Conservation (phyloP, 2,329 filamentous ascomycete genomes). For the Talaromyces sp. region DNA sequence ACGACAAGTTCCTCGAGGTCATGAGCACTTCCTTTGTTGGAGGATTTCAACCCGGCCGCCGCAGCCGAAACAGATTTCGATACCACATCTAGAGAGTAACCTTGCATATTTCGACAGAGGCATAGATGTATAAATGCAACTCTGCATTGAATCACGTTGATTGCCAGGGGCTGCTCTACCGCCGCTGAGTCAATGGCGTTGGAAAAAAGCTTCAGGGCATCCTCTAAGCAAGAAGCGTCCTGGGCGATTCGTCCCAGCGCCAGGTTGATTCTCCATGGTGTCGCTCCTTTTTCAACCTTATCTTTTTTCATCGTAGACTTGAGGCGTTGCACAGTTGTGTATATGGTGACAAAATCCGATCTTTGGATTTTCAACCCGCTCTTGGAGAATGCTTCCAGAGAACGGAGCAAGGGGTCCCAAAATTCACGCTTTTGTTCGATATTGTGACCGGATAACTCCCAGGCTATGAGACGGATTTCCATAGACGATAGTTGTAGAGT, state of each 20-base stretch:
- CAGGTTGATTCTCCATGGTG: conserved; percentile 29
- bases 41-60: conserved; percentile 28
- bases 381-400: conserved; percentile 32
- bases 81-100: conserved; percentile 16
- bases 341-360: conserved; percentile 32
- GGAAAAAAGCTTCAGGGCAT: conserved; percentile 33
- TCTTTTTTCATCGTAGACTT: conserved; percentile 25
- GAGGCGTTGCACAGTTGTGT: conserved; percentile 32
- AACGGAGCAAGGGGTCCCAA: conserved; percentile 39
- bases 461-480: conserved; percentile 38
- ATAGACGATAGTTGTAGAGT: conserved; percentile 39
- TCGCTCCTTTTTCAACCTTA: conserved; percentile 21
- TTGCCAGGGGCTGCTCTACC: conserved; percentile 26
- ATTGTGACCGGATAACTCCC: conserved; percentile 39
- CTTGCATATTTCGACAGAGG: conserved; percentile 20
- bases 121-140: conserved; percentile 35
- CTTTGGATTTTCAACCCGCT: conserved; percentile 31
- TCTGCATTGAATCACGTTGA: conserved; percentile 36
- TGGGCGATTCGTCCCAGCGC: conserved; percentile 37
- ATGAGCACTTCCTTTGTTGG: conserved; percentile 33
- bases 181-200: conserved; percentile 28
- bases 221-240: conserved; percentile 34
- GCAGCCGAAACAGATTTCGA: conserved; percentile 29
- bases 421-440: conserved; percentile 40
- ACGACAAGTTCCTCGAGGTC: conserved; percentile 43